Percentiles rank a stretch among this genome's conserved stretches.
These are phyloP conservation scores for Juncus inflexus DNA, from an alignment of 176 grass and related monocot genomes.

Conservation along the genomic window DNA sequence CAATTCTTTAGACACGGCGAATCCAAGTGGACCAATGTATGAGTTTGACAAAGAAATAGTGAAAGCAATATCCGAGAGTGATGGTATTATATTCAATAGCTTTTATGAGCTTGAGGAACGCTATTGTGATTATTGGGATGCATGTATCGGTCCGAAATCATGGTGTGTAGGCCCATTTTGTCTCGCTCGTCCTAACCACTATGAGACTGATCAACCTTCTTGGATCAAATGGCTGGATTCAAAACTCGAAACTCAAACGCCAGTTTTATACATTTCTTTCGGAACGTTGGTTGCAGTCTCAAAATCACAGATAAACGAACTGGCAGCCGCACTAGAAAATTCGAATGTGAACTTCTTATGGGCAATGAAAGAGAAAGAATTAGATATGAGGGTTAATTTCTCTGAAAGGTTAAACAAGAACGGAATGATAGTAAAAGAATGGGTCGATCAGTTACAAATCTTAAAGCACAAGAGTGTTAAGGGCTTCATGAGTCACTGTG, in stretches of 20 bases:
- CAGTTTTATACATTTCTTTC: constrained; percentile 15
- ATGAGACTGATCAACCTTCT: neutral
- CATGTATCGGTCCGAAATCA: neutral
- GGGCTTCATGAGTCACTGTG: constrained; percentile 18
- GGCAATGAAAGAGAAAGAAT: constrained; percentile 5
- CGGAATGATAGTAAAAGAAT: constrained; percentile 13
- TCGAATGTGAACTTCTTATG: constrained; percentile 10
- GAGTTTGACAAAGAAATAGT: neutral
- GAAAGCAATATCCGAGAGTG: neutral
- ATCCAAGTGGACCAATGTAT: neutral
- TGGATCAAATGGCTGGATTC: constrained; percentile 19
- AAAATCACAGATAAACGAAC: constrained; percentile 7
- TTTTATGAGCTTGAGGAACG: constrained; percentile 13
- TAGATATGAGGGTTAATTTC: neutral
- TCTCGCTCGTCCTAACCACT: neutral
- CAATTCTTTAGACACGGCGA: neutral
- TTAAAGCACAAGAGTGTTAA: constrained; percentile 7
- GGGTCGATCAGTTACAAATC: constrained; percentile 20
- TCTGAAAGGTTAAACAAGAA: neutral
- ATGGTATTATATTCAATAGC: constrained; percentile 1
- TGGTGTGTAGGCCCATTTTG: constrained; percentile 5
- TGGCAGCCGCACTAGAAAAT: neutral
- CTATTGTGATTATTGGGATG: neutral
- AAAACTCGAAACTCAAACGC: neutral
- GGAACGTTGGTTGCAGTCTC: neutral